Conservation (phyloP, 73 alveolate genomes). For the Paramecium tetraurelia region DNA sequence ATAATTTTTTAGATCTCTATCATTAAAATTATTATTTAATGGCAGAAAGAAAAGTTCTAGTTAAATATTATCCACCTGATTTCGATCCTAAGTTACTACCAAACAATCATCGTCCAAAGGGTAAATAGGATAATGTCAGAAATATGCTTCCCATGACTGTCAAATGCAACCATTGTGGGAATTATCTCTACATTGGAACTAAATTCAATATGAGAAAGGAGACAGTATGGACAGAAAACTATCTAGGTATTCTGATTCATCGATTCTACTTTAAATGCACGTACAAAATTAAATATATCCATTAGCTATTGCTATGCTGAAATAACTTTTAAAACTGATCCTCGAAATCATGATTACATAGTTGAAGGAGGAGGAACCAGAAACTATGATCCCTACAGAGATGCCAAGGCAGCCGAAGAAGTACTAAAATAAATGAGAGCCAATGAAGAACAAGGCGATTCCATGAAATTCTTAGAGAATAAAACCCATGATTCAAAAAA, state of each 20-base stretch:
- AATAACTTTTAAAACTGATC: slow-evolving; percentile 98
- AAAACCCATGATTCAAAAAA: slow-evolving; percentile 95
- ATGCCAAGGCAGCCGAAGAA: slow-evolving; percentile 89
- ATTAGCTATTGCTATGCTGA: slow-evolving; percentile 87
- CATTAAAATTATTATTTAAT: slow-evolving; percentile 62
- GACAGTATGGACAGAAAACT: slow-evolving; percentile 91
- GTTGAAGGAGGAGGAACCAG: slow-evolving; percentile 96
- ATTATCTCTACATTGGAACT: slow-evolving; percentile 97
- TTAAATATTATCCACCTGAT: slow-evolving; percentile 96
- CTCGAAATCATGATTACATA: slow-evolving; percentile 96
- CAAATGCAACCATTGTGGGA: slow-evolving; percentile 93
- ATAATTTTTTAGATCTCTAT: background rate
- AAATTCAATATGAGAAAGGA: slow-evolving; percentile 98
- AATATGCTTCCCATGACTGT: slow-evolving; percentile 95
- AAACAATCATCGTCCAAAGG: slow-evolving; percentile 80
- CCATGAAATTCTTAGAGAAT: slow-evolving; percentile 97
- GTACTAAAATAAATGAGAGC: slow-evolving; percentile 84
- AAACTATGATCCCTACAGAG: slow-evolving; percentile 97
- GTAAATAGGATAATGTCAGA: slow-evolving; percentile 82
- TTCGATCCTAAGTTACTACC: slow-evolving; percentile 88
- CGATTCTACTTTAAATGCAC: slow-evolving; percentile 97
- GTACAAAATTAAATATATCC: background rate
- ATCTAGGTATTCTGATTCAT: slow-evolving; percentile 91
- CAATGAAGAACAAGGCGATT: slow-evolving; percentile 92
- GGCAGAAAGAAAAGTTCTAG: slow-evolving; percentile 96